Conservation (phyloP, 129 eudicot species). For the Oenanthe sinensis region DNA sequence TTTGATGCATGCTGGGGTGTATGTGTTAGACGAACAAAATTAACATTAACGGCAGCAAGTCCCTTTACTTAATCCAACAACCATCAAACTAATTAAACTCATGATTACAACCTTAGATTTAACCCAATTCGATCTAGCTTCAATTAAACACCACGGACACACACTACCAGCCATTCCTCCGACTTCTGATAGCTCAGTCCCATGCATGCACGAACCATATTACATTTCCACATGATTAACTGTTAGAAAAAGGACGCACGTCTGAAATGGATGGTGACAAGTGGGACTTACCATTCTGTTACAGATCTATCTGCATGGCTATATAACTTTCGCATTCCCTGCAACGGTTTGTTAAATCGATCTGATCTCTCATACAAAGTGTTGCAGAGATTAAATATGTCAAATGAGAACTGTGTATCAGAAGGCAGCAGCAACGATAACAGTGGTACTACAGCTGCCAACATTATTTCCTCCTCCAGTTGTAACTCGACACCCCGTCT, state of each 20-base stretch:
- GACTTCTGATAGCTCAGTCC: background rate
- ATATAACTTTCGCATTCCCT: slow-evolving; percentile 1
- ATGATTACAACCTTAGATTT: background rate
- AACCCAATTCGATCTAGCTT: background rate
- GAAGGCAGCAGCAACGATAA: slow-evolving; percentile 3
- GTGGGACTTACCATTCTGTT: slow-evolving; percentile 13
- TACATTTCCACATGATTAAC: background rate
- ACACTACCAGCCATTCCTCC: slow-evolving; percentile 5
- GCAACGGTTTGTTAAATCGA: background rate
- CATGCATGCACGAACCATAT: slow-evolving; percentile 2
- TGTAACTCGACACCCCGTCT: slow-evolving; percentile 10
- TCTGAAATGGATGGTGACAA: background rate
- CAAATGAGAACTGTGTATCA: slow-evolving; percentile 27
- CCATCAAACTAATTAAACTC: background rate
- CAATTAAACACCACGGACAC: background rate
- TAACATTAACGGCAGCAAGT: background rate
- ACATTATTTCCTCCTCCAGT: slow-evolving; percentile 9
- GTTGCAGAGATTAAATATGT: slow-evolving; percentile 18
- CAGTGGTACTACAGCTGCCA: background rate
- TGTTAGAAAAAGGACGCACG: background rate
- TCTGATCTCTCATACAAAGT: background rate
- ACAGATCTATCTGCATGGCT: background rate
- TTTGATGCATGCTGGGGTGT: slow-evolving; percentile 6
- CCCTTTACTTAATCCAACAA: slow-evolving; percentile 27
- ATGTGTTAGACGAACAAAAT: background rate